These are phyloP conservation scores for Fusarium dimerum DNA, from an alignment of 2,329 filamentous ascomycete genomes.

Conservation along the genomic window DNA sequence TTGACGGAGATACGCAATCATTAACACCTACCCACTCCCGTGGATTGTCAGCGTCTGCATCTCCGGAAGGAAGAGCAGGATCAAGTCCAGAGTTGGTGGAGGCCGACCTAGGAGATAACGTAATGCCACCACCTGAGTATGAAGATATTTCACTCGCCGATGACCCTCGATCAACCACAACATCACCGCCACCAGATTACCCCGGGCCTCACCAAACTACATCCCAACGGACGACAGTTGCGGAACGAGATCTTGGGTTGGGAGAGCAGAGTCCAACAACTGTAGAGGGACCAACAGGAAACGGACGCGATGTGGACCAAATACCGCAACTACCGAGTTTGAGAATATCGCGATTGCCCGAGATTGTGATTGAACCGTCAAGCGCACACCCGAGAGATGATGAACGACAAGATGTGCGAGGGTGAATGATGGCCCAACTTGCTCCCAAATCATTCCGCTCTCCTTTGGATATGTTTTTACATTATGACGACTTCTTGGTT, in stretches of 20 bases:
- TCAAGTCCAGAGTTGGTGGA: conserved; percentile 56
- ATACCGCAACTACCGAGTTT: conserved; percentile 55
- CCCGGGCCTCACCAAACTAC: conserved; percentile 38
- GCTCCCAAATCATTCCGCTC: neutral
- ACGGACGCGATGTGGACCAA: conserved; percentile 38
- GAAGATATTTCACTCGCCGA: conserved; percentile 50
- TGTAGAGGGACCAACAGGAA: neutral
- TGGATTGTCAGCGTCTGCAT: conserved; percentile 45
- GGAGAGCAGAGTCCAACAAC: conserved; percentile 5
- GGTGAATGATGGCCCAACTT: conserved; percentile 9
- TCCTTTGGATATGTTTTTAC: neutral
- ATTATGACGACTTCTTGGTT: conserved; percentile 1
- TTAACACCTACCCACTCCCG: conserved; percentile 40
- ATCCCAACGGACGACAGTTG: conserved; percentile 25
- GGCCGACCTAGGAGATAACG: conserved; percentile 48
- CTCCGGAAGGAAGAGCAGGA: conserved; percentile 46
- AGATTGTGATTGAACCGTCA: conserved; percentile 61
- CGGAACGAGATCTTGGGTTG: conserved; percentile 19
- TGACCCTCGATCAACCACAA: conserved; percentile 41
- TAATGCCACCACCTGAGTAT: conserved; percentile 57
- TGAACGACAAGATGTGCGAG: conserved; percentile 8
- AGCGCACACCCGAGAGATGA: conserved; percentile 30
- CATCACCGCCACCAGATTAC: conserved; percentile 55
- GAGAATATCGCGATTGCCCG: conserved; percentile 50
- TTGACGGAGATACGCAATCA: conserved; percentile 49